Base-by-base conservation (phyloP, 129 eudicot species). In the Pittosporum tobira region DNA sequence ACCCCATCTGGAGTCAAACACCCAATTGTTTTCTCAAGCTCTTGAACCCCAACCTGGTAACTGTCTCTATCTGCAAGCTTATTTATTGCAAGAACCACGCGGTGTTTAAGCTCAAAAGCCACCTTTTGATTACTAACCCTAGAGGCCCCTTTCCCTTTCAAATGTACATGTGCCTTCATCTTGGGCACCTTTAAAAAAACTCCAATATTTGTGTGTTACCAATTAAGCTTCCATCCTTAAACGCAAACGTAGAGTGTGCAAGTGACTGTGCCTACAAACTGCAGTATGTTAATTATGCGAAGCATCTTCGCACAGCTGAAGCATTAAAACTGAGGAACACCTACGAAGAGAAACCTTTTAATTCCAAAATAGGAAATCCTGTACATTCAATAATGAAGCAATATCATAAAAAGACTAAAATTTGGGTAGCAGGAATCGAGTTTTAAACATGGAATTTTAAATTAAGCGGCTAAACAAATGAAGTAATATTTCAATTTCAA, bases 1-100 rank as follows among this genome's bases (percentile, higher is more conserved):
- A 85, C 63, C 30, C 84, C 93, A 51, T 89, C 95, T 6, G 86
- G 77, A 18, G 81, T 71, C 61, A 89, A 74, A 65, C 56, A 75
- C 14, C 77, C 78, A 13, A 76, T 72, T 50, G 62, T 78, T 68
- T 76, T 85, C 52, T 78, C 84, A 24, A 90, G 80, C 70, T 85
- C 94, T 45, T 85, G 93, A 8, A 85, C 80, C 31, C 88, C 97
- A 50, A 90, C 76, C 42, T 75, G 88, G 66, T 82, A 78, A 21
- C 95, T 85, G 44, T 90, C 97, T 63, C 95, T 69, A 63, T 90
- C 97, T 0, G 88, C 83, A 51, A 85, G 76, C 82, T 90, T 90
- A 56, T 77, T 82, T 66, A 90, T 63, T 12, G 97, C 86, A 59
- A 75, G 48, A 62, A 77, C 68, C 40, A 85, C 87, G 1, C 94